Base-by-base conservation (phyloP, 108 stramenopile species). In the Conticribra weissflogii region DNA sequence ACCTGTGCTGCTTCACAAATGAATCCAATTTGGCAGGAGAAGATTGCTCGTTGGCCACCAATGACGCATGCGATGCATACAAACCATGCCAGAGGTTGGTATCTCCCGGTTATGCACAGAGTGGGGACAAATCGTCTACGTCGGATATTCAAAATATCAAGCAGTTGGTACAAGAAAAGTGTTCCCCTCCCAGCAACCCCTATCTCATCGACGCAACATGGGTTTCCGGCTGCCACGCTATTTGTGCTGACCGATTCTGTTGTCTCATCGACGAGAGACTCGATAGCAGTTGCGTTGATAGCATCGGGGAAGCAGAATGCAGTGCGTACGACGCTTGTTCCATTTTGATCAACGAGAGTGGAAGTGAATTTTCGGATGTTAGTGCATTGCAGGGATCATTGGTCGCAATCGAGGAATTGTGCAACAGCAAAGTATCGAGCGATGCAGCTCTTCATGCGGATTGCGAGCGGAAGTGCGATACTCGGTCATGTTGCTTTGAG, bases 1-100 rank as follows among this genome's bases (percentile, higher is more conserved):
- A 66, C 36, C 65, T 66, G 14, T 66, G 65, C 21, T 66, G 65
- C 52, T 66, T 66, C 52, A 66, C 65, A 19, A 54, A 53, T 2
- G 65, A 66, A 54, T 3, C 52, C 21, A 33, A 21, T 19, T 49
- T 53, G 16, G 47, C 63, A 18, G 51, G 19, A 22, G 34, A 66
- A 52, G 52, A 66, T 66, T 66, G 65, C 25, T 46, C 54, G 0
- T 22, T 34, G 22, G n/a, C n/a, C 1, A 28, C 33, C 31, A 33
- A 34, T 17, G 54, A 53, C 4, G 65, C 52, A 12, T 66, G 65
- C 21, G 34, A 17, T 66, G 65, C 65, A 7, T 66, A 66, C 41
- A 32, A 34, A 15, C 53, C 65, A 36, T 66, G 65, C 24, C 33
- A 66, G 23, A 23, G 4, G n/a, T 50, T 66, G 9, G 65, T 66